A percentile compares a stretch with the other conserved stretches of the same genome.
phyloP scores from a whole-genome alignment of 1,139 yeast species.

The Yamadazyma mexicana region DNA sequence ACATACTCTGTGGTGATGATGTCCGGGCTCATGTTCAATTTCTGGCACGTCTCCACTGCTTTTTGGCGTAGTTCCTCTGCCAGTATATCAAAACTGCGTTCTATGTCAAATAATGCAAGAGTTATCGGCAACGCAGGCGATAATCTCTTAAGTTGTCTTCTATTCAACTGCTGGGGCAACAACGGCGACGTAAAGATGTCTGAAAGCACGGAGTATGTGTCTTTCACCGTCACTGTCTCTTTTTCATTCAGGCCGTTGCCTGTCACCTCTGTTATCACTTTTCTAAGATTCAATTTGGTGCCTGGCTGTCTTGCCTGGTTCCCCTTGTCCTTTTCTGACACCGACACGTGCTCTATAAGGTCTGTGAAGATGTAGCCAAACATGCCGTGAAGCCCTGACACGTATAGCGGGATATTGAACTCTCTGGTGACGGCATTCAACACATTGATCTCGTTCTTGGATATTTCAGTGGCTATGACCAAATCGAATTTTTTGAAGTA shows the following conservation, averaged over 20 bases:
- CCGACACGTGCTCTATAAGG: conserved; percentile 61
- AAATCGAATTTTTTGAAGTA: conserved; percentile 66
- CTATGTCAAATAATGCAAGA: conserved; percentile 51
- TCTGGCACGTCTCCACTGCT: conserved; percentile 25
- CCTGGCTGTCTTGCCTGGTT: conserved; percentile 46
- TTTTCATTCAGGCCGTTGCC: conserved; percentile 22
- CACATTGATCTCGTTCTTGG: conserved; percentile 36
- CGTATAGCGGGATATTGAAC: conserved; percentile 63
- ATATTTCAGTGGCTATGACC: conserved; percentile 72
- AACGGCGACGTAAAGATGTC: conserved; percentile 36
- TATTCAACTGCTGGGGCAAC: conserved; percentile 45
- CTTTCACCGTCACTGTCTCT: conserved; percentile 59
- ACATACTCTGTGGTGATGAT: conserved; percentile 40
- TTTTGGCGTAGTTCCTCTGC: conserved; percentile 30
- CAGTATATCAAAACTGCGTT: conserved; percentile 27
- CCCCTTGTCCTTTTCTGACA: conserved; percentile 43
- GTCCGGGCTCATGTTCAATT: conserved; percentile 37
- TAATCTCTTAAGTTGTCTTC: conserved; percentile 58
- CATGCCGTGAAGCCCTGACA: conserved; percentile 72
- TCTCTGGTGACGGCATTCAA: conserved; percentile 58
- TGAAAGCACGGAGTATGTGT: conserved; percentile 44
- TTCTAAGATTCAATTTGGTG: conserved; percentile 50
- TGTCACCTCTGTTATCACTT: conserved; percentile 51
- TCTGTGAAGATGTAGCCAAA: conserved; percentile 84
- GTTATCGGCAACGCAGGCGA: conserved; percentile 63